A percentile compares a stretch with the other conserved stretches of the same genome.
These are phyloP conservation scores for Fusarium sp. DNA, from an alignment of 2,329 filamentous ascomycete species.

Conservation along the genomic window DNA sequence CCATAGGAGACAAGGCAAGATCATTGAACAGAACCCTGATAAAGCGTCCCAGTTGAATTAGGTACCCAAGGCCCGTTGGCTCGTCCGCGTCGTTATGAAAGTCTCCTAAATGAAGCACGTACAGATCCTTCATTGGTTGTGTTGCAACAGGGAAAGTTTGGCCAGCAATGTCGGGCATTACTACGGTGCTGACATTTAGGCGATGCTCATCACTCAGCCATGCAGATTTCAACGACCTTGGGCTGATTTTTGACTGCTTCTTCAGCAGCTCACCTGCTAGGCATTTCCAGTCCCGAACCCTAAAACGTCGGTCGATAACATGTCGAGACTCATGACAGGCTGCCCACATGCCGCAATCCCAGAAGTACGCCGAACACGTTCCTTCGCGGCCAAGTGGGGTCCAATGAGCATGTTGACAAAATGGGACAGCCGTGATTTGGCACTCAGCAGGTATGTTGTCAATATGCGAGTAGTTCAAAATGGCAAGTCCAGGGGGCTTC, in stretches of 20 bases:
- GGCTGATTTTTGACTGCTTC: background rate
- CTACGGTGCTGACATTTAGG: background rate
- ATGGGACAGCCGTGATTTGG: no score
- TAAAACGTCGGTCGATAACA: background rate
- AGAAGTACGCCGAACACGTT: background rate
- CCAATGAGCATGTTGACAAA: no score
- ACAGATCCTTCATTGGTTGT: background rate
- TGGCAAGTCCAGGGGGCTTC: no score
- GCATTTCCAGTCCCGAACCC: background rate
- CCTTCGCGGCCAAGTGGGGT: no score
- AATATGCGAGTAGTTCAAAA: no score
- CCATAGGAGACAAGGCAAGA: background rate
- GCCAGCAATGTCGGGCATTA: background rate
- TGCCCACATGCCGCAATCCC: constrained; percentile 8
- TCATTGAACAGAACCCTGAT: background rate
- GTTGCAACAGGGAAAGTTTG: background rate
- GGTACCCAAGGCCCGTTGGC: no score
- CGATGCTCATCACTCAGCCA: background rate
- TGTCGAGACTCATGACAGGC: constrained; percentile 5
- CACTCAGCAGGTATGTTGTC: no score
- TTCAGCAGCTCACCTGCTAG: background rate
- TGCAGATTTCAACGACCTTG: background rate
- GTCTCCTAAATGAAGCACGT: background rate
- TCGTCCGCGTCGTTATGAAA: background rate
- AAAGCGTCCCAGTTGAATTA: no score